Base-by-base conservation (phyloP, 2,329 filamentous ascomycete genomes). In the Pleomassaria siparia region DNA sequence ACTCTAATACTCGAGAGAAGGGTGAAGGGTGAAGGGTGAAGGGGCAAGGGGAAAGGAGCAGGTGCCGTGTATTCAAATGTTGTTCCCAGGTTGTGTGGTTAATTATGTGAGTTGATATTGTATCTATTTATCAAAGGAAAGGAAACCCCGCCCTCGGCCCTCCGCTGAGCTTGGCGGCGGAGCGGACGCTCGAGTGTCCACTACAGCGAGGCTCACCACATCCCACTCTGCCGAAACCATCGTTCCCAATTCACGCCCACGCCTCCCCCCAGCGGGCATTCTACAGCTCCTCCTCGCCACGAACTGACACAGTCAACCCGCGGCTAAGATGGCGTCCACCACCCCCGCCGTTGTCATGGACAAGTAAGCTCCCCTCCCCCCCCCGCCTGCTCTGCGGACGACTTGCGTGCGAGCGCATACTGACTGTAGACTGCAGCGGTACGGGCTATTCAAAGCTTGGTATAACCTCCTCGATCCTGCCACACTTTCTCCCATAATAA, bases 331-430 rank as follows among this genome's bases (percentile, higher is more conserved):
- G 94, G 92, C 94, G 72, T 88, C 88, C 79, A 92, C 97, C 85
- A 97, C 94, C 72, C 94, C 94, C 67, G 94, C 94, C 89, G 94
- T 99, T 96, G 94, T 99, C 90, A 99, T 99, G 92, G 94, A 99
- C 94, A 99, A 99, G 94, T 96, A 87, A 77, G 90, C 82, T 69
- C 55, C 54, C 41, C 50, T 20, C 11, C 35, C 20, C 11, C 55
- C 58, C 60, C 59, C 60, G n/a, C n/a, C n/a, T n/a, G n/a, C n/a
- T n/a, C 64, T 59, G 56, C 54, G 55, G 56, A 49, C 59, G 53
- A 44, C 51, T 52, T 56, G 47, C 49, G 43, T 55, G 55, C 62
- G 59, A 63, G 62, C 57, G 60, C 59, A 61, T 67, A 67, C 67
- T 70, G 55, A 68, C 64, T 44, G 41, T 52, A 40, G 67, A 79